Base-by-base conservation (phyloP, 805 yeast genomes). In the Monosporozyma servazzii region DNA sequence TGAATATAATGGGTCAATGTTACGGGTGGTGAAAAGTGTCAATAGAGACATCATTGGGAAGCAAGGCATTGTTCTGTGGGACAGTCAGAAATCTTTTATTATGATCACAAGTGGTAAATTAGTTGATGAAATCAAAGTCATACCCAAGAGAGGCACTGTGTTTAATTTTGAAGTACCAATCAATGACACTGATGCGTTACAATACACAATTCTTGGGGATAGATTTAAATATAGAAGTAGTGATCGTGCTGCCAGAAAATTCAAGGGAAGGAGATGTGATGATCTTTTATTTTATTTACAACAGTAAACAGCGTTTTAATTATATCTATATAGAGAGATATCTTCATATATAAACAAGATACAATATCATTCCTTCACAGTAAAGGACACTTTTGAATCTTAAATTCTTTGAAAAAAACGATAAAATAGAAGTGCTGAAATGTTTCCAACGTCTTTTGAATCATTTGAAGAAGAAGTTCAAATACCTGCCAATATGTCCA, bases 181-280 rank as follows among this genome's bases (percentile, higher is more conserved):
- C 7, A 67, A 64, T 45, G 69, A 68, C 2, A 73, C 64, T 0
- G 73, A 73, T 1, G 68, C 70, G 21, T 57, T 82, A 15, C 77
- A 76, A 18, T 86, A 87, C 63, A 76, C 83, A 13, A 76, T 88
- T 8, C 67, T 89, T 9, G 98, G 98, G 1, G 84, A 88, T 43
- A 72, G 97, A 53, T 77, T 90, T 57, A 80, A 81, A 54, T 78
- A 82, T 54, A 75, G 95, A 64, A 75, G 90, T 42, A 79, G 80
- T 9, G 97, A 90, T 59, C 74, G 98, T 52, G 81, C 95, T 0
- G 86, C 84, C 23, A 79, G 86, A 59, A 88, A 90, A 71, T 88
- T 88, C 73, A 90, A 90, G 69, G 78, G 82, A 52, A 93, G 84
- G 57, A 77, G 79, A 31, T 88, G 86, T 37, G 84, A 79, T 53